Percentiles rank a stretch among this genome's conserved stretches.
phyloP scores from a whole-genome alignment of 495 filamentous ascomycete species.

The Sporormia fimetaria region DNA sequence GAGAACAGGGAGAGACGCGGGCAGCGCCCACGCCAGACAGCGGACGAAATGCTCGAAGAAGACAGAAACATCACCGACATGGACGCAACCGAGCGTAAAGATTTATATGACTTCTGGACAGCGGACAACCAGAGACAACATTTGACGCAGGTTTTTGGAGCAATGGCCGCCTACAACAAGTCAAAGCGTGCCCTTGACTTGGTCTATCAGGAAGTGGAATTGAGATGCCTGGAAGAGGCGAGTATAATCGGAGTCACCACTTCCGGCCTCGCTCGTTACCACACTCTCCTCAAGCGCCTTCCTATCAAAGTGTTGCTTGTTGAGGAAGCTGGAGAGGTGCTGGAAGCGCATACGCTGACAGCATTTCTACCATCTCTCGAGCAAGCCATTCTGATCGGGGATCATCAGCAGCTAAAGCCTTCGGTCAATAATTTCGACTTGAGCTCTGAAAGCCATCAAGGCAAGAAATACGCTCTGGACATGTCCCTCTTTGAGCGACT shows the following conservation, averaged over 20 bases:
- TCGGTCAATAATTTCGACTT: constrained; percentile 56
- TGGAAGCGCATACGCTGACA: constrained; percentile 59
- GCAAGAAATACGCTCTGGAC: constrained; percentile 50
- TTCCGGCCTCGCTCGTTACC: constrained; percentile 55
- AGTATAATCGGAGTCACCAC: constrained; percentile 70
- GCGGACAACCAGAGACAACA: constrained; percentile 33
- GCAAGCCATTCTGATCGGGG: constrained; percentile 66
- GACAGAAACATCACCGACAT: constrained; percentile 10
- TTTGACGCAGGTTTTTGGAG: constrained; percentile 29
- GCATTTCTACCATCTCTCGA: constrained; percentile 58
- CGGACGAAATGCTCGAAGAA: neutral
- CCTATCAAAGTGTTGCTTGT: constrained; percentile 57
- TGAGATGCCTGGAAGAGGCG: constrained; percentile 41
- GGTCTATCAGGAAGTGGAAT: constrained; percentile 39
- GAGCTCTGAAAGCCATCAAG: constrained; percentile 42
- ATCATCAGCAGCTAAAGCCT: constrained; percentile 63
- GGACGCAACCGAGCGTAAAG: constrained; percentile 23
- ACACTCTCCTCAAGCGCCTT: constrained; percentile 49
- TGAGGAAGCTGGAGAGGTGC: constrained; percentile 70
- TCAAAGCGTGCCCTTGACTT: constrained; percentile 32
- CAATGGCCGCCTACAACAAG: constrained; percentile 28
- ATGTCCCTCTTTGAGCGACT: constrained; percentile 60
- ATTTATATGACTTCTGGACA: constrained; percentile 36
- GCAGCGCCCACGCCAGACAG: neutral
- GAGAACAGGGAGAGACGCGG: neutral